Percentiles rank a stretch among this genome's conserved stretches.
These are phyloP conservation scores for Sphagnurus paluster DNA, from an alignment of 1,284 basidiomycete genomes.

Conservation along the genomic window DNA sequence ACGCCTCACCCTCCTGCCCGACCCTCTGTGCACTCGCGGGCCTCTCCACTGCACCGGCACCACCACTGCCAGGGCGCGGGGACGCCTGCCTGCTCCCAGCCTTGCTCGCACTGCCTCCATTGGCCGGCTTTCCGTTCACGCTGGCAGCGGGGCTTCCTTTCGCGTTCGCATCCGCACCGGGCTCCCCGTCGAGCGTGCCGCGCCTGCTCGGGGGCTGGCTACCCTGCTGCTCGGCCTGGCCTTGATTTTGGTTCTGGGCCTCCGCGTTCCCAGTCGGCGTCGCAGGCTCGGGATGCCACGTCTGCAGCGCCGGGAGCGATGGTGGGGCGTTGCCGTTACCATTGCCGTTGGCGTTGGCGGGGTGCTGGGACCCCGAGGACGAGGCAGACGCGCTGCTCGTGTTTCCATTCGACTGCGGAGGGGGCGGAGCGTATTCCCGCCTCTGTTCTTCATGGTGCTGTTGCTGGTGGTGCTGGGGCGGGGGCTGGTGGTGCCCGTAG, in stretches of 20 bases:
- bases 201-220: constrained; percentile 3
- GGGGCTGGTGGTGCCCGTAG: constrained; percentile 8
- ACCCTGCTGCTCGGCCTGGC: no score
- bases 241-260: constrained; percentile 2
- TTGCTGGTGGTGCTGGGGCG: constrained; percentile 7
- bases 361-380: neutral
- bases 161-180: neutral
- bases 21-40: no score
- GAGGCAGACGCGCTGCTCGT: neutral
- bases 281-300: constrained; percentile 1
- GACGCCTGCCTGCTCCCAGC: constrained; percentile 4
- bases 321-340: constrained; percentile 1
- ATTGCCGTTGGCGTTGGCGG: neutral
- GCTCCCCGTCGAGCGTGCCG: neutral
- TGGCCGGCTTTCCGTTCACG: no score
- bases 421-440: constrained; percentile 6
- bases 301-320: constrained; percentile 6
- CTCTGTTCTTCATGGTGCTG: constrained; percentile 15
- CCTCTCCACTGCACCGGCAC: no score
- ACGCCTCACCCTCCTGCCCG: no score
- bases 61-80: neutral
- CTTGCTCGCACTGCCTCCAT: neutral
- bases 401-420: neutral
- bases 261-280: no score
- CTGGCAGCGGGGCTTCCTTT: neutral